Percentiles rank a stretch among this genome's conserved stretches.
These are phyloP conservation scores for Aaosphaeria pasadenensis DNA, from an alignment of 2,329 filamentous ascomycete genomes.

Conservation along the genomic window DNA sequence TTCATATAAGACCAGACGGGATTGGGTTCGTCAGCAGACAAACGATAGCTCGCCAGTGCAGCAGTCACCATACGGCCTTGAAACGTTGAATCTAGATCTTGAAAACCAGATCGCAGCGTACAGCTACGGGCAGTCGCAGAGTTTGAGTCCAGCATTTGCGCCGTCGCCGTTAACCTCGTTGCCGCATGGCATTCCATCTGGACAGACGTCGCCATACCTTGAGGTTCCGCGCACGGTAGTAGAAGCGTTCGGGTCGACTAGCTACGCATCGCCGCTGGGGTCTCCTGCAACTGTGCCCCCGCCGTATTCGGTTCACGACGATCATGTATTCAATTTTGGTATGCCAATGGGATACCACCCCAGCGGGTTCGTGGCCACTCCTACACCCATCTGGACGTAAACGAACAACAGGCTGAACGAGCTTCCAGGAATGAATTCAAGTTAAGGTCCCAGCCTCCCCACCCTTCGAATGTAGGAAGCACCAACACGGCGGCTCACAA, in stretches of 20 bases:
- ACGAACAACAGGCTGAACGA: conserved; percentile 38
- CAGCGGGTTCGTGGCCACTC: conserved; percentile 43
- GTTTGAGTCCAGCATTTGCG: conserved; percentile 50
- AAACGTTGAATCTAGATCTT: conserved; percentile 39
- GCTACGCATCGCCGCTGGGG: conserved; percentile 34
- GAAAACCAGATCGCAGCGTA: conserved; percentile 41
- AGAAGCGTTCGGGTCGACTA: conserved; percentile 27
- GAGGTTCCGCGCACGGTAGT: conserved; percentile 42
- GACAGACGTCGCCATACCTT: conserved; percentile 42
- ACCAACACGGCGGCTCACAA: conserved; percentile 3
- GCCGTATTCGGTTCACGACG: conserved; percentile 35
- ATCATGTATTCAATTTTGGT: conserved; percentile 40
- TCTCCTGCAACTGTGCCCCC: conserved; percentile 34
- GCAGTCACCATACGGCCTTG: conserved; percentile 35
- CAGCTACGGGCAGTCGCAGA: conserved; percentile 34
- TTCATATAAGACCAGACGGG: conserved; percentile 39
- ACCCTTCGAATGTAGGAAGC: conserved; percentile 1
- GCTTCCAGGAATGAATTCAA: conserved; percentile 37
- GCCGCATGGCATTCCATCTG: conserved; percentile 30
- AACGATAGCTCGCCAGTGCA: conserved; percentile 31
- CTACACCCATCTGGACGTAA: conserved; percentile 41
- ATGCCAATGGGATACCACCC: conserved; percentile 36
- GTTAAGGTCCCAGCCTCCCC: conserved; percentile 23
- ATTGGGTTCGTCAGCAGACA: conserved; percentile 39
- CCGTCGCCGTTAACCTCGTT: conserved; percentile 44